Evolutionary conservation across 306 rosid genomes (phyloP).

Genomic region (Pterocarpus macrocarpus): DNA sequence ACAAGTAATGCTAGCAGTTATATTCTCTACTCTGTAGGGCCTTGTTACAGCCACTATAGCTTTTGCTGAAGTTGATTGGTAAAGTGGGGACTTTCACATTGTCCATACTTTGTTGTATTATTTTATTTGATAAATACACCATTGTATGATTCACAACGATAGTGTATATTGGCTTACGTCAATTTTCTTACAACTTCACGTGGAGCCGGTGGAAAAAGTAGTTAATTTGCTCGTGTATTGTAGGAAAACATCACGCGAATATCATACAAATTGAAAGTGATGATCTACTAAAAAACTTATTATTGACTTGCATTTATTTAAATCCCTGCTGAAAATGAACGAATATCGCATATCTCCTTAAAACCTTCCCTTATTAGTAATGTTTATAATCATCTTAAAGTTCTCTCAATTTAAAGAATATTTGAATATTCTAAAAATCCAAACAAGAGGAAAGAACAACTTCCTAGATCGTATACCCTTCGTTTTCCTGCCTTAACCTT

Average conservation of each 20-base stretch:
- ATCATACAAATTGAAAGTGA: no score
- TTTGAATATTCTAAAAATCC: no score
- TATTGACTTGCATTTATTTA: no score
- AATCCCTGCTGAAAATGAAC: no score
- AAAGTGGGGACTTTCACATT: neutral
- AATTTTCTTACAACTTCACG: neutral
- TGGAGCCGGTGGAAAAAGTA: neutral
- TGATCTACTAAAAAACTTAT: no score
- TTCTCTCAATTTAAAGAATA: no score
- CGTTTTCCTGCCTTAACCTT: no score
- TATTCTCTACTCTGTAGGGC: neutral
- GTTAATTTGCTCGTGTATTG: neutral
- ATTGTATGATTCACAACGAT: neutral
- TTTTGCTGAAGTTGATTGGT: neutral
- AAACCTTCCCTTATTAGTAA: no score
- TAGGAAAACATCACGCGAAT: neutral
- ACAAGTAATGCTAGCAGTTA: neutral
- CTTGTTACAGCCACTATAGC: neutral
- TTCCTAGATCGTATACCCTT: no score
- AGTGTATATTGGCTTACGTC: neutral
- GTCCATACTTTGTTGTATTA: neutral
- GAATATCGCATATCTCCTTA: no score
- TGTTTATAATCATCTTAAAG: no score
- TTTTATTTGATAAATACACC: neutral
- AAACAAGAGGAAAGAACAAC: no score